Conservation (phyloP, 495 filamentous ascomycete genomes). For the Cairneyella variabilis region DNA sequence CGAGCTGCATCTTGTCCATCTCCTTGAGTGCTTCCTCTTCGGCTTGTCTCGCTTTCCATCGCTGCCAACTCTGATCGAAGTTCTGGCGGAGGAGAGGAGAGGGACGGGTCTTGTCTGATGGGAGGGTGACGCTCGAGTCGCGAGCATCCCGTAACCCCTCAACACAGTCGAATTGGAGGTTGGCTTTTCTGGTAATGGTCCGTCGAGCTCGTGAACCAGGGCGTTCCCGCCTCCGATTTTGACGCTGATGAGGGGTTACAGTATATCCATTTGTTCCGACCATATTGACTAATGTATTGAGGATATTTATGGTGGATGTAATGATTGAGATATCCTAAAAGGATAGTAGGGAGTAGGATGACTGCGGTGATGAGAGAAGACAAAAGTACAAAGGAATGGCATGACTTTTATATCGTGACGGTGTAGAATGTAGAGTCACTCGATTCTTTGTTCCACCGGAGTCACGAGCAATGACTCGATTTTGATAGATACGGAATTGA, state of each 20-base stretch:
- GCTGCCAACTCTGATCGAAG: conserved; percentile 26
- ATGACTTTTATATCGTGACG: conserved; percentile 9
- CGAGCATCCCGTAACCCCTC: conserved; percentile 20
- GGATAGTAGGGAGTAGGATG: conserved; percentile 14
- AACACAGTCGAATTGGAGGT: conserved; percentile 12
- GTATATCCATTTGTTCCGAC: conserved; percentile 13
- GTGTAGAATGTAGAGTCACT: conserved; percentile 15
- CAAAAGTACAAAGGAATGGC: conserved; percentile 1
- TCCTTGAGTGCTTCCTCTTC: conserved; percentile 21
- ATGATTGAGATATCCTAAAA: conserved; percentile 8
- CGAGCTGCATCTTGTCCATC: conserved; percentile 21
- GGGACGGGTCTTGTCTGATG: conserved; percentile 20
- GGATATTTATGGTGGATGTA: not conserved
- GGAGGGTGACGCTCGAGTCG: conserved; percentile 17
- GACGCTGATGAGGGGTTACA: conserved; percentile 21
- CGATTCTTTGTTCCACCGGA: not conserved
- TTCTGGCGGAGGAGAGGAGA: conserved; percentile 25
- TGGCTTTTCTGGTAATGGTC: conserved; percentile 19
- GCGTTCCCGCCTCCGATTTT: conserved; percentile 25
- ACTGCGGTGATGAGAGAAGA: conserved; percentile 19
- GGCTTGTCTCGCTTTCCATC: conserved; percentile 25
- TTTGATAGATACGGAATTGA: not conserved
- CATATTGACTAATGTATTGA: conserved; percentile 7
- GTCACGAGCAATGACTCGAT: conserved; percentile 22
- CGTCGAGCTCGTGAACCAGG: conserved; percentile 26